These are phyloP conservation scores for Azolla pinnata DNA, from an alignment of 75 land plant genomes.

Conservation along the genomic window DNA sequence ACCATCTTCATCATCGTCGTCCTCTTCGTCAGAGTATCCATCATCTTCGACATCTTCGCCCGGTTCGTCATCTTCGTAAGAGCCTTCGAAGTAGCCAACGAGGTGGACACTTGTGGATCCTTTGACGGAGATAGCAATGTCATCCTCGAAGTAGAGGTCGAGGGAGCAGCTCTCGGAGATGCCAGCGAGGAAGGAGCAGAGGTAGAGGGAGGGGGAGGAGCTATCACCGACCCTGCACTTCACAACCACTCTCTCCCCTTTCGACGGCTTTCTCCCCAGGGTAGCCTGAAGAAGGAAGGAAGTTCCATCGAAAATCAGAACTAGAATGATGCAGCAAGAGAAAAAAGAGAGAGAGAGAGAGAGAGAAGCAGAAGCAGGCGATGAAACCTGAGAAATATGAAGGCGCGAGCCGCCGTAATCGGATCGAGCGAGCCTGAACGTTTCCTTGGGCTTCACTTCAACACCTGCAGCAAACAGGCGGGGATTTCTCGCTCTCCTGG, in stretches of 20 bases:
- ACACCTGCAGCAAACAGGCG: too few species aligned
- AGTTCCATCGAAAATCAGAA: neutral
- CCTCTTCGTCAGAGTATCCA: slow-evolving; percentile 10
- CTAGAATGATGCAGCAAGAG: neutral
- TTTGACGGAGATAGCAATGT: slow-evolving; percentile 54
- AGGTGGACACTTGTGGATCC: slow-evolving; percentile 74
- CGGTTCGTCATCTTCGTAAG: slow-evolving; percentile 39
- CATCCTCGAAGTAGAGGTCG: slow-evolving; percentile 49
- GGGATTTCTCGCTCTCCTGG: too few species aligned
- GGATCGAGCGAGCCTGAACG: slow-evolving; percentile 21
- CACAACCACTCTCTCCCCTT: slow-evolving; percentile 32
- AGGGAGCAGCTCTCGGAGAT: slow-evolving; percentile 41
- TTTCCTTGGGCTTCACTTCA: slow-evolving; percentile 59
- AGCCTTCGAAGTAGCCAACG: slow-evolving; percentile 38
- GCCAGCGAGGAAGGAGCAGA: slow-evolving; percentile 52
- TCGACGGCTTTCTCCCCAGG: slow-evolving; percentile 26
- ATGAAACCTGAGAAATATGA: slow-evolving; percentile 69
- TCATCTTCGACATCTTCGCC: slow-evolving; percentile 25
- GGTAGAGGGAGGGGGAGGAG: slow-evolving; percentile 40
- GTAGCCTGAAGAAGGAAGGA: slow-evolving; percentile 42
- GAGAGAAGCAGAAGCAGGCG: too few species aligned
- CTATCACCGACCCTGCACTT: slow-evolving; percentile 62
- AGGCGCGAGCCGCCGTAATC: slow-evolving; percentile 30
- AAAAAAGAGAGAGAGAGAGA: neutral
- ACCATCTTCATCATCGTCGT: neutral